Evolutionary conservation across 495 filamentous ascomycete genomes (phyloP), one percentile per base, ranked within the genome.

Genomic region (Aspergillus leporis): DNA sequence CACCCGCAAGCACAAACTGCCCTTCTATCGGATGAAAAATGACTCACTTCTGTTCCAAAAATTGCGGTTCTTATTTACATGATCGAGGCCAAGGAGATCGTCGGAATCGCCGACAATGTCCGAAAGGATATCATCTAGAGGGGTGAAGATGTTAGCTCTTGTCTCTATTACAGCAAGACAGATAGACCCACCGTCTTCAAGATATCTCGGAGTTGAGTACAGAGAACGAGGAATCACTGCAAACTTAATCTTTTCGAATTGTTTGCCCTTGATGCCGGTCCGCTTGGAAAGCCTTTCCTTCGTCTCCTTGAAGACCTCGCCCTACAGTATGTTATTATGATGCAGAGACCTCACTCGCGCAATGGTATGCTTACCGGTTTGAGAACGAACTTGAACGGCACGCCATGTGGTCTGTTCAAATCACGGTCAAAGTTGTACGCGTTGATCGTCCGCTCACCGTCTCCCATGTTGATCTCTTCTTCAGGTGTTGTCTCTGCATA

Each of bases 181-280:
- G 32, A 32, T 45, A 14, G 32, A 70, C 86, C 81, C 77, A 96
- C 94, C 92, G 78, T 98, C 94, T 61, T 83, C 84, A 55, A 99
- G 78, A 77, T 96, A 97, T 55, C 83, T 78, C 5, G 93, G 88
- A 64, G 83, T 89, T 19, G 88, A 84, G 72, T 88, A 95, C 25
- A 81, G 72, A 25, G 80, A 71, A 54, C 89, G 83, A 59, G 85
- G 83, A 7, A 97, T 81, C 46, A 97, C 74, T 5, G 92, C 90
- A 78, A 99, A 97, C 74, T 93, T 97, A 70, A 98, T 92, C 80
- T 97, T 99, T 73, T 99, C 94, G 61, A 98, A 94, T 56, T 90
- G 91, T 78, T 98, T 98, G 61, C 94, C 94, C 76, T 97, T 98
- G 70, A 99, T 86, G 13, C 92, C 92, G 3, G 90, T 96, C 50